These are phyloP conservation scores for Botrytis paeoniae DNA, from an alignment of 2,329 filamentous ascomycete species.

Conservation along the genomic window DNA sequence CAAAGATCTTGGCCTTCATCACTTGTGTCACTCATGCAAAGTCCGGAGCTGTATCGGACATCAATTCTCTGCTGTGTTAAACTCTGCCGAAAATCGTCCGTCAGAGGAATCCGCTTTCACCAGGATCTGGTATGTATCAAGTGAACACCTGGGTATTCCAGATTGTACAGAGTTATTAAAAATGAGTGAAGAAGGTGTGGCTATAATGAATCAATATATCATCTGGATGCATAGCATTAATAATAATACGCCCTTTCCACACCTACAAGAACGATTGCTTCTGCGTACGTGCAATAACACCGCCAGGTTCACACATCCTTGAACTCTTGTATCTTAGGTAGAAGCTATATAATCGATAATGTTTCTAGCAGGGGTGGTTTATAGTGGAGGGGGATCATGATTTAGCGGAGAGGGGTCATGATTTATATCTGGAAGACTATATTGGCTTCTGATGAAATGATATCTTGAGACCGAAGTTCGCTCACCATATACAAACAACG, in stretches of 20 bases:
- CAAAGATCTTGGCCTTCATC: not conserved
- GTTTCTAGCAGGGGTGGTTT: not conserved
- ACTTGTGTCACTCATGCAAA: not conserved
- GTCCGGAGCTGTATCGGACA: not conserved
- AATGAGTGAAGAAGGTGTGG: too few relatives aligned
- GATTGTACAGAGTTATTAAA: not conserved
- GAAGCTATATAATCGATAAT: not conserved
- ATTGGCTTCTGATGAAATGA: not conserved
- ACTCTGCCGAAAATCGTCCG: not conserved
- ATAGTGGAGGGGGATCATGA: not conserved
- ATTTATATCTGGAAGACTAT: too few relatives aligned
- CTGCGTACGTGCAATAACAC: not conserved
- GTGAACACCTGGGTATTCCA: not conserved
- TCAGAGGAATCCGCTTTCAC: not conserved
- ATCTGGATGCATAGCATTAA: too few relatives aligned
- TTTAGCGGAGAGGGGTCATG: too few relatives aligned
- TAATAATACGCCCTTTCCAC: too few relatives aligned
- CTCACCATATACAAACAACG: not conserved
- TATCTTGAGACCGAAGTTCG: not conserved
- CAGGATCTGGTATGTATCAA: not conserved
- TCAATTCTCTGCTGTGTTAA: not conserved
- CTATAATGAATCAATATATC: too few relatives aligned
- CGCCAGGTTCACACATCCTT: not conserved
- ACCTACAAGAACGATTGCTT: too few relatives aligned
- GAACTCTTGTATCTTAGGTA: not conserved